These are phyloP conservation scores for Rhinocladiella mackenziei DNA, from an alignment of 2,329 filamentous ascomycete genomes.

Conservation along the genomic window DNA sequence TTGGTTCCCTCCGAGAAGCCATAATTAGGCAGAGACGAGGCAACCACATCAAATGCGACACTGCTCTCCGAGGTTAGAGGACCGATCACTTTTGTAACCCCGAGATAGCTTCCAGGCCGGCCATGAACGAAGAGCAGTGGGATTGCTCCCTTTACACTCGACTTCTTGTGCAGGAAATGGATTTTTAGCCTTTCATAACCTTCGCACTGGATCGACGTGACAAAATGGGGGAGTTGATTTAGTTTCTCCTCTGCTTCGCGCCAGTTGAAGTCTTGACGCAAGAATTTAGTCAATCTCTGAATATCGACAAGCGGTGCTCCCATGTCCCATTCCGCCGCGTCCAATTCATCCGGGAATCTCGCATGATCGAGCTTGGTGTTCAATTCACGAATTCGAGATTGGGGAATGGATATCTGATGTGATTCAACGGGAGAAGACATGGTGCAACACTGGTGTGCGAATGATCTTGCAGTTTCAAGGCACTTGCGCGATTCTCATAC, in stretches of 20 bases:
- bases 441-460: background rate
- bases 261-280: slow-evolving; percentile 60
- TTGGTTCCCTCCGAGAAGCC: slow-evolving; percentile 50
- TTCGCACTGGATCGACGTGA: slow-evolving; percentile 34
- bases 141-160: slow-evolving; percentile 25
- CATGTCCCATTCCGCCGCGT: slow-evolving; percentile 40
- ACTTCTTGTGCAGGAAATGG: slow-evolving; percentile 39
- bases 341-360: slow-evolving; percentile 41
- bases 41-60: slow-evolving; percentile 52
- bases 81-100: slow-evolving; percentile 31
- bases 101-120: slow-evolving; percentile 28
- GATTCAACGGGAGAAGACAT: slow-evolving; percentile 19
- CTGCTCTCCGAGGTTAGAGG: slow-evolving; percentile 33
- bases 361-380: slow-evolving; percentile 36
- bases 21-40: slow-evolving; percentile 54
- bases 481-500: background rate
- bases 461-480: background rate
- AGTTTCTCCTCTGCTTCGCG: slow-evolving; percentile 54
- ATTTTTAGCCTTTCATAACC: slow-evolving; percentile 26
- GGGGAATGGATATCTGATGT: slow-evolving; percentile 36
- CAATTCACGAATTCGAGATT: slow-evolving; percentile 35
- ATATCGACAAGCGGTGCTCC: slow-evolving; percentile 59
- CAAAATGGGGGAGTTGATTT: slow-evolving; percentile 60
- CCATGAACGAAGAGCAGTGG: slow-evolving; percentile 29
- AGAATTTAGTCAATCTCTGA: slow-evolving; percentile 55